phyloP scores from a whole-genome alignment of 2,329 filamentous ascomycete genomes.

The Botrytis deweyae region DNA sequence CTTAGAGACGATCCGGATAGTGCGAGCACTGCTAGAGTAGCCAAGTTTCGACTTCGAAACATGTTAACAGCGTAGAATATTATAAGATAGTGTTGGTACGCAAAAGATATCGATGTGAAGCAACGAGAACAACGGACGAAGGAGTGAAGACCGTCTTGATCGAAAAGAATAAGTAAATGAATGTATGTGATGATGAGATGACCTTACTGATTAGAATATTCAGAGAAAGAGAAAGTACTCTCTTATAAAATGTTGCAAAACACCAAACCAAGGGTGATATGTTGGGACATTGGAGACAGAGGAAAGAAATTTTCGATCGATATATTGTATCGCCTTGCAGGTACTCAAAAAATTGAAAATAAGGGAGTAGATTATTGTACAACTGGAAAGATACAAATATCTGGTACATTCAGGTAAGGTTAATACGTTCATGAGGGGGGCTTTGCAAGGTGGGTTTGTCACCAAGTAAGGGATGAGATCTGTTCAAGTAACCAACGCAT shows the following conservation, averaged over 20 bases:
- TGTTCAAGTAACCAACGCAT: neutral
- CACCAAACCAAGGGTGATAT: neutral
- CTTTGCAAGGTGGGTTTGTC: neutral
- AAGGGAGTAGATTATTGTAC: neutral
- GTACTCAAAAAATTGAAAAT: neutral
- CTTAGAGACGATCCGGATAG: constrained; percentile 15
- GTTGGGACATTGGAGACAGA: too few species aligned
- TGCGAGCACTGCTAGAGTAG: constrained; percentile 17
- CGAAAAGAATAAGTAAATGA: neutral
- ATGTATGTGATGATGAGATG: constrained; percentile 12
- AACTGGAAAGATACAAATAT: neutral
- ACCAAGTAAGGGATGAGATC: neutral
- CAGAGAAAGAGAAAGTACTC: neutral
- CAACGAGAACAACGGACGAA: constrained; percentile 10
- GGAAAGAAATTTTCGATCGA: neutral
- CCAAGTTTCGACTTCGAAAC: constrained; percentile 14
- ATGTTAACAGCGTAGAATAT: constrained; percentile 5
- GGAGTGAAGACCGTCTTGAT: constrained; percentile 20
- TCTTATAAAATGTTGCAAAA: neutral
- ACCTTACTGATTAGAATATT: neutral
- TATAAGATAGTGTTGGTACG: neutral
- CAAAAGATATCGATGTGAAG: neutral
- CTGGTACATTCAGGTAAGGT: neutral
- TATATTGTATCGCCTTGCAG: constrained; percentile 26
- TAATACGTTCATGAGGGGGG: neutral